Conservation (phyloP, 306 rosid genomes). For the Medicago lupulina region DNA sequence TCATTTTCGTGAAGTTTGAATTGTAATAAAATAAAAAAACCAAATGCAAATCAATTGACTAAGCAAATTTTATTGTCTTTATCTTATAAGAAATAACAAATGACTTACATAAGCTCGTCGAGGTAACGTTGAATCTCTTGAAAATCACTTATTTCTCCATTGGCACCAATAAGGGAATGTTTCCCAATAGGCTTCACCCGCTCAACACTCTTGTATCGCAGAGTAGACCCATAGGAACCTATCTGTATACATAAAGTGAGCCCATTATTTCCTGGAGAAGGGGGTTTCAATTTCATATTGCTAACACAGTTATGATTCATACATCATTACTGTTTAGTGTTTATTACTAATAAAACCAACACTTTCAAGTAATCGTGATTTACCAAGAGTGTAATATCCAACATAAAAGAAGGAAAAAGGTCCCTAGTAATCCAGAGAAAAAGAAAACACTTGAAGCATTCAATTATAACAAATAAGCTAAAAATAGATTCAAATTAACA, state of each 20-base stretch:
- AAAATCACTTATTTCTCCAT: constrained; percentile 95
- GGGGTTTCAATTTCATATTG: not conserved
- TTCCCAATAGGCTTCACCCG: constrained; percentile 85
- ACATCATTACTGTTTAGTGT: not conserved
- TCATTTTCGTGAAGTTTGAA: not conserved
- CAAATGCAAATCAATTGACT: constrained; percentile 8
- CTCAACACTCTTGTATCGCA: constrained; percentile 90
- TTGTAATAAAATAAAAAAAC: not conserved
- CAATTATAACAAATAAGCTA: not conserved
- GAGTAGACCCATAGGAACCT: constrained; percentile 96
- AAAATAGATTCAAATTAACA: not conserved
- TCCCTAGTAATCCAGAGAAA: too few relatives aligned
- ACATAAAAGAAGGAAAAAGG: too few relatives aligned
- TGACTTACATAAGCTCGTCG: constrained; percentile 85
- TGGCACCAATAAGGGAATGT: constrained; percentile 88
- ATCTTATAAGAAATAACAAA: constrained; percentile 9
- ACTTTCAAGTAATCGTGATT: not conserved
- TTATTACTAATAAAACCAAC: not conserved
- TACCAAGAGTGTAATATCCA: not conserved
- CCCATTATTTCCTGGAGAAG: not conserved
- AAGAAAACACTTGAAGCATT: not conserved
- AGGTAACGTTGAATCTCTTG: constrained; percentile 80
- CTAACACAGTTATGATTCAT: not conserved
- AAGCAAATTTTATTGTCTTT: not conserved
- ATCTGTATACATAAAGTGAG: not conserved